Percentiles rank a stretch among this genome's conserved stretches.
Evolutionary conservation across 2,329 filamentous ascomycete genomes (phyloP).

Genomic region (Trichoderma hamatum): DNA sequence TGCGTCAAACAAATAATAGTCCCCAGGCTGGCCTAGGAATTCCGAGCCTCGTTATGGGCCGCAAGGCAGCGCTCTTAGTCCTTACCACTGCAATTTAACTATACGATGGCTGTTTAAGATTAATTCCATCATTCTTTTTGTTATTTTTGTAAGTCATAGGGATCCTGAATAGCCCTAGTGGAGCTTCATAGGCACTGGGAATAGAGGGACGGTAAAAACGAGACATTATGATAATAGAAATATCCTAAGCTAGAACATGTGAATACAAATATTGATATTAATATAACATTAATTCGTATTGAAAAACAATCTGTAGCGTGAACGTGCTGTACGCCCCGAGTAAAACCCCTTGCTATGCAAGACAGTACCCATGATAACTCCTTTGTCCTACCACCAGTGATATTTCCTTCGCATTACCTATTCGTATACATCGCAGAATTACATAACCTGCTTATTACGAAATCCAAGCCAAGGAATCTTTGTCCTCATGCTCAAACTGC

Average conservation of each 20-base stretch:
- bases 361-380: not conserved
- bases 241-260: not conserved
- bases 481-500: slow-evolving; percentile 72
- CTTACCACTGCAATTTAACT: not conserved
- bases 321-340: too few species aligned
- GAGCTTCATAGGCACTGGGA: not conserved
- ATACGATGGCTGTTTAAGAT: not conserved
- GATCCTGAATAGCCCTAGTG: not conserved
- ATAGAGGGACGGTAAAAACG: not conserved
- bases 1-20: not conserved
- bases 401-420: not conserved
- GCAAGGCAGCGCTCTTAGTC: not conserved
- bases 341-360: not conserved
- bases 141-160: not conserved
- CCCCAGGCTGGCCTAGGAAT: not conserved
- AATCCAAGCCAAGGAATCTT: slow-evolving; percentile 50
- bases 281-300: not conserved
- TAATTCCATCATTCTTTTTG: not conserved
- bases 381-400: not conserved
- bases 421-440: not conserved
- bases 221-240: not conserved
- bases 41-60: not conserved
- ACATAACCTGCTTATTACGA: slow-evolving; percentile 25
- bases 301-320: not conserved
- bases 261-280: not conserved